Conservation (phyloP, 2,329 filamentous ascomycete genomes). For the Fusarium odoratissimum region DNA sequence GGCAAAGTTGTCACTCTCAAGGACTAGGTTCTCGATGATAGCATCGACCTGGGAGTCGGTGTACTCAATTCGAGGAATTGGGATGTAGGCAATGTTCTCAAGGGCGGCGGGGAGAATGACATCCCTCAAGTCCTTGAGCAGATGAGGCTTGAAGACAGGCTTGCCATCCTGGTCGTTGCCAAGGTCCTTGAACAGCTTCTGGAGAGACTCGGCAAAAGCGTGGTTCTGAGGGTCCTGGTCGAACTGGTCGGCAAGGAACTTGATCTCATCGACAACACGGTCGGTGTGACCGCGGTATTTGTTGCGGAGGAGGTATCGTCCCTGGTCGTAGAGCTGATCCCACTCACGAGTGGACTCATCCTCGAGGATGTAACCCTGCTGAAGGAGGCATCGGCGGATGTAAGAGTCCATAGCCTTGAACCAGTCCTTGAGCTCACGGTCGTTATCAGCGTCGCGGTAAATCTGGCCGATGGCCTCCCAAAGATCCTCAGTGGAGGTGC, state of each 20-base stretch:
- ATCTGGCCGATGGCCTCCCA: constrained; percentile 87
- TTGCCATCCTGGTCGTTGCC: constrained; percentile 88
- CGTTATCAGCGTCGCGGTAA: constrained; percentile 86
- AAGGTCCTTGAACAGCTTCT: constrained; percentile 89
- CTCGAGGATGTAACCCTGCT: constrained; percentile 92
- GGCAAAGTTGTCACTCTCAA: constrained; percentile 97
- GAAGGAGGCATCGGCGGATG: constrained; percentile 83
- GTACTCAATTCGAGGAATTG: constrained; percentile 94
- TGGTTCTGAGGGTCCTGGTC: constrained; percentile 89
- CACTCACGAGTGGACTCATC: constrained; percentile 83
- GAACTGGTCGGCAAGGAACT: constrained; percentile 90
- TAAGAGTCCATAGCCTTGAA: constrained; percentile 83
- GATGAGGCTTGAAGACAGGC: constrained; percentile 89
- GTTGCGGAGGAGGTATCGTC: constrained; percentile 85
- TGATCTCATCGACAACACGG: constrained; percentile 87
- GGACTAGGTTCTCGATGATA: constrained; percentile 91
- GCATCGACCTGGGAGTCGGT: constrained; percentile 86
- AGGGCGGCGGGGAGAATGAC: constrained; percentile 87
- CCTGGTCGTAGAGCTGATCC: constrained; percentile 86
- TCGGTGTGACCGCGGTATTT: constrained; percentile 90
- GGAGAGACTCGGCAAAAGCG: constrained; percentile 77
- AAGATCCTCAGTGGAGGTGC: constrained; percentile 87
- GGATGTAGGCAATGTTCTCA: constrained; percentile 88
- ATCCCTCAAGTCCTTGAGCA: constrained; percentile 88
- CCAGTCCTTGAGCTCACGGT: constrained; percentile 89